Evolutionary conservation across 192 early-diverging fungal genomes (phyloP).

Genomic region (Umbelopsis ramanniana): DNA sequence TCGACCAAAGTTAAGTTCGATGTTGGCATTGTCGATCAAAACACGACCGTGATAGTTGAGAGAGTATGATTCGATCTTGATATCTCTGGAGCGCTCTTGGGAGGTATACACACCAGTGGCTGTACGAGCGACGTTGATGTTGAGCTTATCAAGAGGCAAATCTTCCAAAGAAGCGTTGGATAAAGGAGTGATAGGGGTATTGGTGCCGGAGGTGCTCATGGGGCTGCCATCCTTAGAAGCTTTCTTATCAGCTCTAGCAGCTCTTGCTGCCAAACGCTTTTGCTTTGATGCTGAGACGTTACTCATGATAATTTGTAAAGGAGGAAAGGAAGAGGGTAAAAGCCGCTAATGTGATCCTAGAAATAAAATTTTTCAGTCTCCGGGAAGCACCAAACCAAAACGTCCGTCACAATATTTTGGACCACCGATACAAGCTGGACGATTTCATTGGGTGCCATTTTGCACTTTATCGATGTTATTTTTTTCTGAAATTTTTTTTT

Average conservation of each 20-base stretch:
- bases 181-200: slow-evolving; percentile 38
- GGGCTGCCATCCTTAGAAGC: slow-evolving; percentile 50
- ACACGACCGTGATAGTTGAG: slow-evolving; percentile 94
- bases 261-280: slow-evolving; percentile 80
- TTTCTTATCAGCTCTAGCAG: slow-evolving; percentile 31
- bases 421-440: not conserved
- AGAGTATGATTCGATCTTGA: slow-evolving; percentile 94
- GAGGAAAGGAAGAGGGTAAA: slow-evolving; percentile 15
- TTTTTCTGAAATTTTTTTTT: no score
- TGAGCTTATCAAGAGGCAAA: slow-evolving; percentile 57
- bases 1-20: slow-evolving; percentile 99
- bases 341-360: slow-evolving; percentile 2
- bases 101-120: slow-evolving; percentile 92
- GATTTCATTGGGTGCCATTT: no score
- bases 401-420: not conserved
- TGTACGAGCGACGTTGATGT: slow-evolving; percentile 80
- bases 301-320: slow-evolving; percentile 30
- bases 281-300: slow-evolving; percentile 73
- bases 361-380: slow-evolving; percentile 18
- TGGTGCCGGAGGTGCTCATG: slow-evolving; percentile 35
- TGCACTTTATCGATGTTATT: no score
- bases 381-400: slow-evolving; percentile 8
- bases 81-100: slow-evolving; percentile 88
- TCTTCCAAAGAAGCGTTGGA: slow-evolving; percentile 48
- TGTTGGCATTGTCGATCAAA: slow-evolving; percentile 89